A percentile compares a stretch with the other conserved stretches of the same genome.
Conservation (phyloP, 2,329 filamentous ascomycete species). For the Rhynchosporium secalis region DNA sequence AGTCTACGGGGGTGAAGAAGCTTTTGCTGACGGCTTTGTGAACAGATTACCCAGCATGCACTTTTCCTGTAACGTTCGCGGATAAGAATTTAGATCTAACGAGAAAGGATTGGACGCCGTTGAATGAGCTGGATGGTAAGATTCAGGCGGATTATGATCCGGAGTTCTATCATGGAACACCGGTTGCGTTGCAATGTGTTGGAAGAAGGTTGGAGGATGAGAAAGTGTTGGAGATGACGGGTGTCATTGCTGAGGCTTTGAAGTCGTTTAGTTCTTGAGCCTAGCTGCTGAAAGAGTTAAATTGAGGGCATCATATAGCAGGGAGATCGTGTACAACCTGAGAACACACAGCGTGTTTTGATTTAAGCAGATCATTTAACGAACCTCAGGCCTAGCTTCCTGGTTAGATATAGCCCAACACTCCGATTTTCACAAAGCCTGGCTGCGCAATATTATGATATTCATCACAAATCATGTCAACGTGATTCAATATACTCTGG, state of each 20-base stretch:
- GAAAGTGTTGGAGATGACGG: slow-evolving; percentile 42
- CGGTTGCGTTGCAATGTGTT: slow-evolving; percentile 37
- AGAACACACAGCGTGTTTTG: too few species aligned
- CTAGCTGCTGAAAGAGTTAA: background rate
- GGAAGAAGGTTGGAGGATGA: slow-evolving; percentile 38
- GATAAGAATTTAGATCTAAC: slow-evolving; percentile 43
- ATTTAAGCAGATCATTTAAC: too few species aligned
- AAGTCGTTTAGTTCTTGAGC: slow-evolving; percentile 19
- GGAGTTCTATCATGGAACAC: slow-evolving; percentile 38
- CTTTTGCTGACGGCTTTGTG: slow-evolving; percentile 19
- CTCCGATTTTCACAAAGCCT: too few species aligned
- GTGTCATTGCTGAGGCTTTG: slow-evolving; percentile 41
- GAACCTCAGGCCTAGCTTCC: too few species aligned
- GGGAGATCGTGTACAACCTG: too few species aligned
- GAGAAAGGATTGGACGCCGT: slow-evolving; percentile 30
- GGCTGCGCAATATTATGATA: too few species aligned
- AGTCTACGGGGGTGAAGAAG: background rate
- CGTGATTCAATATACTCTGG: too few species aligned
- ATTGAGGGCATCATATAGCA: background rate
- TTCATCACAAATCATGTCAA: too few species aligned
- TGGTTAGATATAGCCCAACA: too few species aligned
- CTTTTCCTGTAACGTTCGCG: slow-evolving; percentile 47
- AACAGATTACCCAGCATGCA: slow-evolving; percentile 40
- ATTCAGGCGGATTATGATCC: slow-evolving; percentile 39
- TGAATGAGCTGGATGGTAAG: slow-evolving; percentile 35